A percentile compares a stretch with the other conserved stretches of the same genome.
Conservation (phyloP, 345 rosid species). For the Citrus cavaleriei region DNA sequence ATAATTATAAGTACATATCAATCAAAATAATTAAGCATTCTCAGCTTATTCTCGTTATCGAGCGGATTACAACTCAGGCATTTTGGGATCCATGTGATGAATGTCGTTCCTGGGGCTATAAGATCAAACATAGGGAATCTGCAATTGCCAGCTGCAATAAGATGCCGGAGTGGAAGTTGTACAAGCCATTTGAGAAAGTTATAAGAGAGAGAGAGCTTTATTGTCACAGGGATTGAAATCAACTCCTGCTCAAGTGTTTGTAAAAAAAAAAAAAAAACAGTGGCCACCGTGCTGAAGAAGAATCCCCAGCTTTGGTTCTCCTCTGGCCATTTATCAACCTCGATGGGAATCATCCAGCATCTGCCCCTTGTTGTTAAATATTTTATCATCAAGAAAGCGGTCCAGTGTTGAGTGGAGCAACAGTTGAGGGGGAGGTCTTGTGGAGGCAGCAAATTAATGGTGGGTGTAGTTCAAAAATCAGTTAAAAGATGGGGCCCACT, state of each 20-base stretch:
- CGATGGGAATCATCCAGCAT: constrained; percentile 50
- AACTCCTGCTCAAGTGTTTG: constrained; percentile 69
- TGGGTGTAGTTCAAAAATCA: too few species aligned
- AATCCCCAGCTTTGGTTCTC: constrained; percentile 84
- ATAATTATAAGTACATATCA: too few species aligned
- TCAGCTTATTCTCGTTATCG: too few species aligned
- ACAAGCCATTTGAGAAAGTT: constrained; percentile 57
- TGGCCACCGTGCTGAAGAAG: constrained; percentile 47
- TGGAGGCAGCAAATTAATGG: too few species aligned
- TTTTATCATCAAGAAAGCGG: constrained; percentile 33
- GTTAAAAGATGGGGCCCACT: too few species aligned
- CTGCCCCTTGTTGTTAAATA: constrained; percentile 60
- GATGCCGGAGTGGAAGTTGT: constrained; percentile 81
- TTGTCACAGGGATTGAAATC: constrained; percentile 49
- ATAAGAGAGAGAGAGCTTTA: constrained; percentile 48
- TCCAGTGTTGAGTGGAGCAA: too few species aligned
- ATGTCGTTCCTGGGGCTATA: too few species aligned
- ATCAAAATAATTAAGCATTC: too few species aligned
- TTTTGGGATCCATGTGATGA: too few species aligned
- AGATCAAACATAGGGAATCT: too few species aligned
- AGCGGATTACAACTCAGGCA: too few species aligned
- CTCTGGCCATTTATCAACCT: constrained; percentile 53
- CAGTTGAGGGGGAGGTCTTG: too few species aligned
- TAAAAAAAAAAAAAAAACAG: constrained; percentile 39
- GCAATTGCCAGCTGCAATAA: constrained; percentile 38